phyloP scores from a whole-genome alignment of 2,329 filamentous ascomycete species.

The Trichophyton equinum region DNA sequence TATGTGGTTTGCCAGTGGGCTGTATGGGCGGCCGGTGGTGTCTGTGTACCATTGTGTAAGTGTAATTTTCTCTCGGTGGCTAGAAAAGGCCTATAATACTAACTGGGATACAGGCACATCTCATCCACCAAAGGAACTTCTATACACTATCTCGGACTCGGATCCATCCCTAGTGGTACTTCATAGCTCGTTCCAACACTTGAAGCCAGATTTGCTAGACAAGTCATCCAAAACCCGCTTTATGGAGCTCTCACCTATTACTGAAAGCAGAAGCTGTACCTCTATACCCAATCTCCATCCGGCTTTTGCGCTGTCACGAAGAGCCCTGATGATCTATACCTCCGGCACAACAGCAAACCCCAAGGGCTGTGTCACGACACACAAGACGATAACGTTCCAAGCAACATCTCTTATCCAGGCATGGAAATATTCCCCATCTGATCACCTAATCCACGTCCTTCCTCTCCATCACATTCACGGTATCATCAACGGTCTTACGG shows the following conservation, averaged over 20 bases:
- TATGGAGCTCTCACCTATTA: slow-evolving; percentile 20
- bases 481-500: slow-evolving; percentile 39
- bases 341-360: slow-evolving; percentile 31
- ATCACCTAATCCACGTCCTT: slow-evolving; percentile 39
- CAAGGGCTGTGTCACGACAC: slow-evolving; percentile 34
- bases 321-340: slow-evolving; percentile 33
- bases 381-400: slow-evolving; percentile 29
- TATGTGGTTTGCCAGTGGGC: slow-evolving; percentile 34
- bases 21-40: slow-evolving; percentile 33
- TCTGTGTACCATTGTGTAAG: slow-evolving; percentile 34
- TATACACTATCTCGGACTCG: slow-evolving; percentile 33
- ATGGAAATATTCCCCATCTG: slow-evolving; percentile 31
- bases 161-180: slow-evolving; percentile 32
- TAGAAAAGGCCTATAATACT: background rate
- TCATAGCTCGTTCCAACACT: slow-evolving; percentile 28
- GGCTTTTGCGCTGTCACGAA: slow-evolving; percentile 19
- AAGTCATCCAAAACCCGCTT: slow-evolving; percentile 21
- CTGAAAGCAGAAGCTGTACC: slow-evolving; percentile 10
- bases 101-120: slow-evolving; percentile 24
- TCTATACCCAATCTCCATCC: slow-evolving; percentile 24
- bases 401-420: slow-evolving; percentile 22
- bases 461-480: slow-evolving; percentile 42
- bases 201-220: slow-evolving; percentile 23
- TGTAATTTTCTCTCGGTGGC: background rate
- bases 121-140: slow-evolving; percentile 31